A percentile compares a stretch with the other conserved stretches of the same genome.
These are phyloP conservation scores for Gymnopilus junonius DNA, from an alignment of 768 basidiomycete species.

Conservation along the genomic window DNA sequence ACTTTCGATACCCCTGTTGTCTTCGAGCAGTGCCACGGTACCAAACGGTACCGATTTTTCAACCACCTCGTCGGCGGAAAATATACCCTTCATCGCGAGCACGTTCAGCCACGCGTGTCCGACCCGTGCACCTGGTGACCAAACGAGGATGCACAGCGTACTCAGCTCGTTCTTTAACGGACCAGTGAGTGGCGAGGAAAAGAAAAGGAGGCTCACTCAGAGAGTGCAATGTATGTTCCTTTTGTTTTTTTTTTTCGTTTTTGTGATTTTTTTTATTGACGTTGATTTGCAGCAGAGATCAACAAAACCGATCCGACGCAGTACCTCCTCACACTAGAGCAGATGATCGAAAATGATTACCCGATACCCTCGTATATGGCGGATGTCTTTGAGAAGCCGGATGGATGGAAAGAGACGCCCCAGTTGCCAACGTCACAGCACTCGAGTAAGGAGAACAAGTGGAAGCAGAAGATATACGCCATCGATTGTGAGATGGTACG, in stretches of 20 bases:
- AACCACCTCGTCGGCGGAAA: conserved; percentile 6
- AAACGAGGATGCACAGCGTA: conserved; percentile 82
- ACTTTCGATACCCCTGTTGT: conserved; percentile 41
- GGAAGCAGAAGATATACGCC: conserved; percentile 67
- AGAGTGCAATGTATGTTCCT: conserved; percentile 39
- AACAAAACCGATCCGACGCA: conserved; percentile 65
- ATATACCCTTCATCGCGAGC: conserved; percentile 68
- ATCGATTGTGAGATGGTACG: conserved; percentile 98
- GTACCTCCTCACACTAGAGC: conserved; percentile 77
- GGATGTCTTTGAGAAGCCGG: conserved; percentile 63
- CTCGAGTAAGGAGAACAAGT: conserved; percentile 32
- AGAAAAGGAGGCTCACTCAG: conserved; percentile 61
- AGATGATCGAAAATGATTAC: conserved; percentile 96
- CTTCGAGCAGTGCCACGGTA: conserved; percentile 29
- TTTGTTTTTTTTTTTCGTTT: background rate
- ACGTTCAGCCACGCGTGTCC: conserved; percentile 95
- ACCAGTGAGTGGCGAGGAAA: conserved; percentile 81
- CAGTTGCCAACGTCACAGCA: conserved; percentile 25
- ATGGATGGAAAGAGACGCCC: conserved; percentile 87
- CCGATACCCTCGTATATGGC: conserved; percentile 86
- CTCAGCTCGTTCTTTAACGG: conserved; percentile 82
- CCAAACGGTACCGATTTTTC: background rate
- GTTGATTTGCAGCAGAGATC: conserved; percentile 52
- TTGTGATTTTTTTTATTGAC: background rate
- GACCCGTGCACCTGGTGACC: conserved; percentile 91